Base-by-base conservation (phyloP, 2,329 filamentous ascomycete species). In the Xylaria sp. region DNA sequence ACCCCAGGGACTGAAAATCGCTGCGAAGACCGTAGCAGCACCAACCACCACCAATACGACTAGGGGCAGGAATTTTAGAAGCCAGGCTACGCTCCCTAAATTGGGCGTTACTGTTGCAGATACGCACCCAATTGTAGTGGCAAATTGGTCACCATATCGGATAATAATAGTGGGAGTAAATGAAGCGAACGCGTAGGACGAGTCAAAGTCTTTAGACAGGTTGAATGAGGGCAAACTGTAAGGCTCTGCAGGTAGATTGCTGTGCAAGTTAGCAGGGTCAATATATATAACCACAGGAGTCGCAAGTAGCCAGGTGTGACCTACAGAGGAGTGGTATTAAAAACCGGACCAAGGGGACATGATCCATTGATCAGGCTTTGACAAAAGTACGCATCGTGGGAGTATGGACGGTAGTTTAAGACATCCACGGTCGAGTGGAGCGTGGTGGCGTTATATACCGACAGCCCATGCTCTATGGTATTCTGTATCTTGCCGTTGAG, bases 1-100 rank as follows among this genome's bases (percentile, higher is more conserved):
- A 21, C 96, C 96, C 95, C 96, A 99, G 0, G 96, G 96, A 76
- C 94, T 98, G 78, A 90, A 95, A 45, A 97, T 93, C 58, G 90
- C 92, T 2, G 96, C 94, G 72, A 93, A 89, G 42, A 94, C 84
- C 6, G 95, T 97, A 14, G 94, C 93, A 66, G 94, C 80, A 1
- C 90, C 96, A 54, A 97, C 93, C 48, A 95, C 84, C 2, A 95
- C 82, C 36, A 99, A 85, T 27, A 98, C 88, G 2, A 91, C 84
- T 27, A 95, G 85, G 0, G 96, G 95, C 4, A 97, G 80, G 77
- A 92, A 96, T 63, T 86, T 88, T 56, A 97, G 79, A 51, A 93
- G 84, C 79, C 87, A 88, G n/a, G 87, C 85, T 42, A 97, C 81
- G 9, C 81, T 78, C 5, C 94, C 94, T 4, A 99, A 84, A 73